Percentiles rank a stretch among this genome's conserved stretches.
Conservation (phyloP, 2,329 filamentous ascomycete species). For the Alternaria longipes region DNA sequence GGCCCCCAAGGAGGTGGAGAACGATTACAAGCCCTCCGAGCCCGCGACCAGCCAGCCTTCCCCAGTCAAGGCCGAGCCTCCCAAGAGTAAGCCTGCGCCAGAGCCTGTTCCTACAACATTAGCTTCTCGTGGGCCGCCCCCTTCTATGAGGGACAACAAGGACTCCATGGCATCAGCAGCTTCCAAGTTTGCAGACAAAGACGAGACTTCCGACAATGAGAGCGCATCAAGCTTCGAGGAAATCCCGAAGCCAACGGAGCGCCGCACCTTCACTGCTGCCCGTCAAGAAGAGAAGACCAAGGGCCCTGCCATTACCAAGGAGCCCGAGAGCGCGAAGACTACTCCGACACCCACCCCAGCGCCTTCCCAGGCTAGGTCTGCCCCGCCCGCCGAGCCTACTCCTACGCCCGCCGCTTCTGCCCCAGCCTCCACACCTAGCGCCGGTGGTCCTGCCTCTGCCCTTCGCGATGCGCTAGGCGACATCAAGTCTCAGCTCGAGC, state of each 20-base stretch:
- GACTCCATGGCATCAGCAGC: conserved; percentile 86
- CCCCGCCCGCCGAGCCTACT: conserved; percentile 49
- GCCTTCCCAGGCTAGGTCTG: conserved; percentile 46
- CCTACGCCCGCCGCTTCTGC: conserved; percentile 51
- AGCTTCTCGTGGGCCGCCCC: conserved; percentile 64
- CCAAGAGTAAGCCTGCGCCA: conserved; percentile 51
- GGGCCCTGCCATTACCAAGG: conserved; percentile 43
- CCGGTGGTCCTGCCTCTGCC: conserved; percentile 59
- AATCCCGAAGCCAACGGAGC: conserved; percentile 76
- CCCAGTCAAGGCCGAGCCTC: conserved; percentile 63
- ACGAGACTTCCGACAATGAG: conserved; percentile 67
- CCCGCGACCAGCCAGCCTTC: conserved; percentile 48
- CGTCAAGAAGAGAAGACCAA: conserved; percentile 54
- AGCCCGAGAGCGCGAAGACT: conserved; percentile 58
- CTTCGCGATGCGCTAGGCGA: conserved; percentile 74
- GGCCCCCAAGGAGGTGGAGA: conserved; percentile 77
- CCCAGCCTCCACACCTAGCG: conserved; percentile 49
- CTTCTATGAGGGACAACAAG: conserved; percentile 84
- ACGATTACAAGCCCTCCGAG: conserved; percentile 70
- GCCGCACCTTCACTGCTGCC: conserved; percentile 53
- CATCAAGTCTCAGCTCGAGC: conserved; percentile 79
- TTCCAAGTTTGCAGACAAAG: conserved; percentile 82
- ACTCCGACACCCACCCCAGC: conserved; percentile 49
- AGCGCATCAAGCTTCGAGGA: conserved; percentile 89
- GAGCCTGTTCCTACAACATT: conserved; percentile 60